These are phyloP conservation scores for Puya raimondii DNA, from an alignment of 176 grass and related monocot genomes.

Conservation along the genomic window DNA sequence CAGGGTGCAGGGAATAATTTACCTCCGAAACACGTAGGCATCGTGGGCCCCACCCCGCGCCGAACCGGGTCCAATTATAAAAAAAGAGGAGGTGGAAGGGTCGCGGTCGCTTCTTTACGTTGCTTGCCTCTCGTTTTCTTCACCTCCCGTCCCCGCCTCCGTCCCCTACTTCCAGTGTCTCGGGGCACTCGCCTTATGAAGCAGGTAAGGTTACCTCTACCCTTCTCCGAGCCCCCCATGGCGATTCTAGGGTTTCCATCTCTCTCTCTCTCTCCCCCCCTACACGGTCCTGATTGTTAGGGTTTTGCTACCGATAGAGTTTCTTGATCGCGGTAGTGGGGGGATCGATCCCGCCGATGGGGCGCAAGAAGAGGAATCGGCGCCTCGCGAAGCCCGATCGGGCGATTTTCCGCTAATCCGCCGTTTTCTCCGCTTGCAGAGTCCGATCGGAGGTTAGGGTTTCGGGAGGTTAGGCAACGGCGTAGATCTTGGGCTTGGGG, in stretches of 20 bases:
- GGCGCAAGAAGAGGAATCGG: conserved; percentile 4
- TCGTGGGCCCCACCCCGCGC: no score
- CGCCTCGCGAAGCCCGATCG: background rate
- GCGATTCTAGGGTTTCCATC: background rate
- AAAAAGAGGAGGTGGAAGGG: no score
- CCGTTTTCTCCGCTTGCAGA: background rate
- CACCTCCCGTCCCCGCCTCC: background rate
- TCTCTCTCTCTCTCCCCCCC: background rate
- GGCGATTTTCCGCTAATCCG: background rate
- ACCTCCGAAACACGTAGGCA: no score
- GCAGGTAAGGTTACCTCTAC: background rate
- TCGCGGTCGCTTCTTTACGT: background rate
- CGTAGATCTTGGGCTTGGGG: no score
- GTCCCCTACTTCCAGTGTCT: background rate
- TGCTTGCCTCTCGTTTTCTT: background rate
- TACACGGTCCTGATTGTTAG: background rate
- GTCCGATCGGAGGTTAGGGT: conserved; percentile 16
- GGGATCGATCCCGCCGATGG: background rate
- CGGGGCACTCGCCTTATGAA: background rate
- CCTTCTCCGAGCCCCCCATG: background rate
- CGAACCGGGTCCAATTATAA: no score
- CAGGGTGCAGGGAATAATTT: no score
- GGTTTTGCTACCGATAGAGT: background rate
- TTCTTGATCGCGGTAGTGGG: background rate
- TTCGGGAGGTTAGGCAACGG: background rate